Conservation (phyloP, 1,284 basidiomycete species). For the Quambalaria eucalypti region DNA sequence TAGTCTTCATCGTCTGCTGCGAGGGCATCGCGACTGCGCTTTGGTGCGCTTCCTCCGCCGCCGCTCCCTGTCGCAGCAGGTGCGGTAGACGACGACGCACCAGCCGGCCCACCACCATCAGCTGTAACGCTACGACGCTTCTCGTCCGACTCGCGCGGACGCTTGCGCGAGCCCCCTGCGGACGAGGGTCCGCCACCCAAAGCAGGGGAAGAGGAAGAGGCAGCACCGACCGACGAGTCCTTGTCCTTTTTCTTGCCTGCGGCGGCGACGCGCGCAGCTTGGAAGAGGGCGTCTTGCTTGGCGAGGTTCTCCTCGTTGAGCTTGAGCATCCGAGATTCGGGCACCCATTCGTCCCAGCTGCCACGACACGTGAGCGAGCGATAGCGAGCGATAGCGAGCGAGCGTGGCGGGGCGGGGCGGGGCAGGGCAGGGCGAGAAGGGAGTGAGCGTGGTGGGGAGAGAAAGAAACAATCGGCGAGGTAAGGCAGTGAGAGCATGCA, state of each 20-base stretch:
- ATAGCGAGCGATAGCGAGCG: too few relatives aligned
- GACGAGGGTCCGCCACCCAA: not conserved
- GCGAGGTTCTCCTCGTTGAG: slow-evolving; percentile 72
- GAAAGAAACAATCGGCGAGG: not conserved
- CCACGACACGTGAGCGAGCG: too few relatives aligned
- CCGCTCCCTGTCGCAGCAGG: slow-evolving; percentile 7
- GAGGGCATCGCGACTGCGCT: slow-evolving; percentile 10
- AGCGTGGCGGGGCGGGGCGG: too few relatives aligned
- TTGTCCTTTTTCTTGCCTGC: slow-evolving; percentile 7
- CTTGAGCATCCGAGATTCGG: slow-evolving; percentile 71
- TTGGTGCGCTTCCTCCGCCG: slow-evolving; percentile 9
- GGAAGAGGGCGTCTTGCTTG: slow-evolving; percentile 56
- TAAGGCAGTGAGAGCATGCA: not conserved
- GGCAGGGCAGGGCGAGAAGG: too few relatives aligned
- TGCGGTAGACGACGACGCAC: slow-evolving; percentile 13
- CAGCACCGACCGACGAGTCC: slow-evolving; percentile 12
- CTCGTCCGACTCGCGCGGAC: slow-evolving; percentile 1
- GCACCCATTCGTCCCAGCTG: slow-evolving; percentile 89
- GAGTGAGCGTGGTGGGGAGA: slow-evolving; percentile 1
- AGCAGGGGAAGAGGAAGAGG: slow-evolving; percentile 16
- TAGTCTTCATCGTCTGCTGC: slow-evolving; percentile 51
- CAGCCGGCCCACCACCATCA: slow-evolving; percentile 25
- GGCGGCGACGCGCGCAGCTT: slow-evolving; percentile 42
- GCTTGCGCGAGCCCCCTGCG: not conserved
- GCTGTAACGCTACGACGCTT: slow-evolving; percentile 36